Percentiles rank a stretch among this genome's conserved stretches.
Evolutionary conservation across 495 filamentous ascomycete species (phyloP).

Genomic region (Penicillium lividum): DNA sequence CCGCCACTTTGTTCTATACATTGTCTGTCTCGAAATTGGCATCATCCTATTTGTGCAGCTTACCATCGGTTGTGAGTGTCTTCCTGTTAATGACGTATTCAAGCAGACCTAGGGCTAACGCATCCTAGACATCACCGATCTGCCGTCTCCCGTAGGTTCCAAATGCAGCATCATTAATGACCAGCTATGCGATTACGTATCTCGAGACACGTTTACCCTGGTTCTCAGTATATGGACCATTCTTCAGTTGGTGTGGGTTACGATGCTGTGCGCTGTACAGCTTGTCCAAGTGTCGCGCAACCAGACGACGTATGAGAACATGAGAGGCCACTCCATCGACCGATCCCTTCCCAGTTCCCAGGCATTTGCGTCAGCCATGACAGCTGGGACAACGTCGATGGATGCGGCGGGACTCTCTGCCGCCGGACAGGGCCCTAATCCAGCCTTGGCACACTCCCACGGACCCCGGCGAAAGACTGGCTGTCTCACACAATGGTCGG

Average conservation of each 20-base stretch:
- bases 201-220: constrained; percentile 81
- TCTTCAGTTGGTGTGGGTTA: constrained; percentile 88
- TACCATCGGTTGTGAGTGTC: constrained; percentile 54
- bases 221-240: constrained; percentile 74
- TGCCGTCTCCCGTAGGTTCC: constrained; percentile 45
- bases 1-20: constrained; percentile 90
- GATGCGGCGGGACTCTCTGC: constrained; percentile 69
- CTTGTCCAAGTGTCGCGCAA: constrained; percentile 86
- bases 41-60: constrained; percentile 63
- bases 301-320: constrained; percentile 94
- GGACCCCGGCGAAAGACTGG: constrained; percentile 53
- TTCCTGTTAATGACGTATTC: neutral
- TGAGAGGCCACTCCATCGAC: constrained; percentile 65
- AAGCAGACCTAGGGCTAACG: constrained; percentile 18
- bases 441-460: constrained; percentile 41
- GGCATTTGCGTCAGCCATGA: constrained; percentile 74
- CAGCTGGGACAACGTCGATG: constrained; percentile 65
- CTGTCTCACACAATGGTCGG: constrained; percentile 76
- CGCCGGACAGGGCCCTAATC: constrained; percentile 53
- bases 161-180: constrained; percentile 78
- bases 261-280: constrained; percentile 92
- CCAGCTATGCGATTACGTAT: constrained; percentile 68
- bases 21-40: constrained; percentile 72
- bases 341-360: constrained; percentile 58
- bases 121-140: constrained; percentile 53